A percentile compares a stretch with the other conserved stretches of the same genome.
phyloP scores from a whole-genome alignment of 2,329 filamentous ascomycete species.

The Fonsecaea erecta region DNA sequence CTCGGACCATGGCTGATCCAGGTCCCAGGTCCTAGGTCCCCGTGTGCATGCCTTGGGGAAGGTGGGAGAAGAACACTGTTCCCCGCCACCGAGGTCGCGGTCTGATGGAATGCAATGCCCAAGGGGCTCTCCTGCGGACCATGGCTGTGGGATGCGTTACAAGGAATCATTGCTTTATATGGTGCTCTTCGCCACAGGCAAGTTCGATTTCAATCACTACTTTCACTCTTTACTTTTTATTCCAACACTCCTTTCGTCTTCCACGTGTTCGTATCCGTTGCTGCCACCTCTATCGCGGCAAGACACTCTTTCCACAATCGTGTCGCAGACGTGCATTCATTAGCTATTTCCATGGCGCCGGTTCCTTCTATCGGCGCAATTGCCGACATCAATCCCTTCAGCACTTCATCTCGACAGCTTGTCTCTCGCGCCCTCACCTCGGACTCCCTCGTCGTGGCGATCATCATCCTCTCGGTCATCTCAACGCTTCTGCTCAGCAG shows the following conservation, averaged over 20 bases:
- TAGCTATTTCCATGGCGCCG: slow-evolving; percentile 20
- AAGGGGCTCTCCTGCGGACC: neutral
- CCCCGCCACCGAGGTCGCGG: neutral
- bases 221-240: slow-evolving; percentile 5
- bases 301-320: slow-evolving; percentile 1
- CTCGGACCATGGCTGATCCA: slow-evolving; percentile 7
- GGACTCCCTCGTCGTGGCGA: slow-evolving; percentile 8
- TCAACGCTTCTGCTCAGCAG: slow-evolving; percentile 16
- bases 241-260: slow-evolving; percentile 1
- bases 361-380: slow-evolving; percentile 14
- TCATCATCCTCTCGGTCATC: slow-evolving; percentile 19
- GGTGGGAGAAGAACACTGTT: neutral
- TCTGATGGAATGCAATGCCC: slow-evolving; percentile 2
- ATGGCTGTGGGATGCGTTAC: neutral
- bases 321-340: slow-evolving; percentile 2
- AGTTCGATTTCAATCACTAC: slow-evolving; percentile 14
- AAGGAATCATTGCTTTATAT: slow-evolving; percentile 4
- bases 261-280: neutral
- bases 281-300: neutral
- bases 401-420: slow-evolving; percentile 4
- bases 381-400: neutral
- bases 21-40: neutral
- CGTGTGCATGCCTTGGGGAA: neutral
- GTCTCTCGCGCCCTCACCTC: slow-evolving; percentile 1
- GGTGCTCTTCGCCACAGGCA: slow-evolving; percentile 2